Evolutionary conservation across 495 filamentous ascomycete species (phyloP).

Genomic region (Astrocystis sublimbata): DNA sequence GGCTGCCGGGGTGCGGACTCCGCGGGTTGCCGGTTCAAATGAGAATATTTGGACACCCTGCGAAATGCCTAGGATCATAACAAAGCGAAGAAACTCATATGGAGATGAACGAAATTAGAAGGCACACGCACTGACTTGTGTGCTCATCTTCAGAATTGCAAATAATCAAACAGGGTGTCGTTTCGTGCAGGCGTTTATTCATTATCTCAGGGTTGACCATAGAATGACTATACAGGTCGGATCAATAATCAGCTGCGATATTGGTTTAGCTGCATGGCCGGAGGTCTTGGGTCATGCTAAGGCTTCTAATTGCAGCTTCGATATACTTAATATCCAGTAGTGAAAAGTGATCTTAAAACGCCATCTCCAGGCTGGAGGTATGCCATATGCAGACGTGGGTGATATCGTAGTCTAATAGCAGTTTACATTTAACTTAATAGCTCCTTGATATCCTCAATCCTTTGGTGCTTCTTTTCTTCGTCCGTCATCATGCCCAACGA

Average conservation of each 20-base stretch:
- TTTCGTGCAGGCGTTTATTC: not conserved
- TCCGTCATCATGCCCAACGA: conserved; percentile 91
- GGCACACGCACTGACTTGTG: not conserved
- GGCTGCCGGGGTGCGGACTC: conserved; percentile 4
- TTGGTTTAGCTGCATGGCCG: not conserved
- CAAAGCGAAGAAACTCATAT: not conserved
- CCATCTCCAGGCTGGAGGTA: not conserved
- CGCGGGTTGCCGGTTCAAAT: conserved; percentile 3
- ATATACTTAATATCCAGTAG: not conserved
- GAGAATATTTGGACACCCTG: not conserved
- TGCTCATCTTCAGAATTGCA: not conserved
- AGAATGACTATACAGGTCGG: not conserved
- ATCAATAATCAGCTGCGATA: not conserved
- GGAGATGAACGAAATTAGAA: not conserved
- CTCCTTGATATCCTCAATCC: conserved; percentile 92
- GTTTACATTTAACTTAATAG: conserved; percentile 64
- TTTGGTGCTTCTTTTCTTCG: conserved; percentile 86
- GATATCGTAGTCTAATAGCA: not conserved
- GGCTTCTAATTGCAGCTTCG: not conserved
- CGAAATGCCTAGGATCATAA: too few species aligned
- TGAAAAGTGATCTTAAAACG: not conserved
- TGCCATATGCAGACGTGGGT: not conserved
- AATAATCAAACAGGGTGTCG: not conserved
- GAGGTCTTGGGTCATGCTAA: not conserved
- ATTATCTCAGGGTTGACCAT: not conserved